Conservation (phyloP, 164 flowering plant genomes). For the Cinnamomum chago region DNA sequence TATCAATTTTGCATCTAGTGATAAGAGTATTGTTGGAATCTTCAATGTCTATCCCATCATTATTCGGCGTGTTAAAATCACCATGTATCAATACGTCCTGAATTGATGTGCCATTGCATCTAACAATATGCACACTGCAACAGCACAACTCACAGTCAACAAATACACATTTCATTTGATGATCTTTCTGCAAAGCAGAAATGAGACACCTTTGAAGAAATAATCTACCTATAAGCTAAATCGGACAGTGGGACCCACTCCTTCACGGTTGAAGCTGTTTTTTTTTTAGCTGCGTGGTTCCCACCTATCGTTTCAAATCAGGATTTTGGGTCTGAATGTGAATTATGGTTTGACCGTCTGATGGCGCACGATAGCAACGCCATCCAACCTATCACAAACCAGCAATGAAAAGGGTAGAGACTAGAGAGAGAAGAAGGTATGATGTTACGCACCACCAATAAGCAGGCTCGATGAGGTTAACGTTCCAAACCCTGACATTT, state of each 20-base stretch:
- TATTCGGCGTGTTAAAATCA: slow-evolving; percentile 84
- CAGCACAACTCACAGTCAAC: not conserved
- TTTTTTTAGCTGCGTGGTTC: too few relatives aligned
- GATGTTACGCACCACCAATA: slow-evolving; percentile 70
- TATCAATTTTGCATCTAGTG: slow-evolving; percentile 68
- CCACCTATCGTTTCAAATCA: too few relatives aligned
- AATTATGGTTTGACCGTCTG: not conserved
- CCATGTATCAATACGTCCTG: slow-evolving; percentile 73
- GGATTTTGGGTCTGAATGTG: too few relatives aligned
- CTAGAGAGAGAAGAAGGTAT: not conserved
- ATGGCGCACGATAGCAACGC: not conserved
- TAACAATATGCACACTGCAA: slow-evolving; percentile 85
- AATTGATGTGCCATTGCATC: slow-evolving; percentile 53
- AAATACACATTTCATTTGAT: not conserved
- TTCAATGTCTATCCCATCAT: slow-evolving; percentile 92
- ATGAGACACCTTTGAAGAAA: too few relatives aligned
- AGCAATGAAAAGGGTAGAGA: not conserved
- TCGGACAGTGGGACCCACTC: too few relatives aligned
- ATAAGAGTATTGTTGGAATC: slow-evolving; percentile 89
- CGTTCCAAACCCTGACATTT: slow-evolving; percentile 50
- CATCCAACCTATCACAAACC: not conserved
- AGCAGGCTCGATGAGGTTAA: slow-evolving; percentile 61
- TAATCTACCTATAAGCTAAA: too few relatives aligned
- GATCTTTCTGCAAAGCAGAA: too few relatives aligned
- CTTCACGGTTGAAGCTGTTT: too few relatives aligned